Percentiles rank a stretch among this genome's conserved stretches.
Evolutionary conservation across 306 rosid species (phyloP).

Genomic region (cucumber (Cucumis sativus)): Cucumber_9930_V3 NC_026657.2:2193001-2193500

Average conservation of each 20-base stretch:
- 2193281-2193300: not conserved
- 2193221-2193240: not conserved
- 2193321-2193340: slow-evolving; percentile 20
- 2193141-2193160: not conserved
- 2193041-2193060: not conserved
- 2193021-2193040: not conserved
- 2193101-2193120: not conserved
- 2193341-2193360: slow-evolving; percentile 98
- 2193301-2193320: not conserved
- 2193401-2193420: slow-evolving; percentile 89
- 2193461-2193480: not conserved
- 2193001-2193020: not conserved
- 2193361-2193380: slow-evolving; percentile 93
- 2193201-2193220: not conserved
- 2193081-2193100: not conserved
- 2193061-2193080: not conserved
- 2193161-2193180: not conserved
- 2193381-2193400: slow-evolving; percentile 86
- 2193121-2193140: not conserved
- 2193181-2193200: not conserved
- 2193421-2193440: slow-evolving; percentile 84
- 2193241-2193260: not conserved
- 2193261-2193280: not conserved
- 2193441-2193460: slow-evolving; percentile 55
- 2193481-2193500: not conserved